phyloP scores from a whole-genome alignment of 1,284 basidiomycete species.

The Austroboletus olivaceoglutinosus region DNA sequence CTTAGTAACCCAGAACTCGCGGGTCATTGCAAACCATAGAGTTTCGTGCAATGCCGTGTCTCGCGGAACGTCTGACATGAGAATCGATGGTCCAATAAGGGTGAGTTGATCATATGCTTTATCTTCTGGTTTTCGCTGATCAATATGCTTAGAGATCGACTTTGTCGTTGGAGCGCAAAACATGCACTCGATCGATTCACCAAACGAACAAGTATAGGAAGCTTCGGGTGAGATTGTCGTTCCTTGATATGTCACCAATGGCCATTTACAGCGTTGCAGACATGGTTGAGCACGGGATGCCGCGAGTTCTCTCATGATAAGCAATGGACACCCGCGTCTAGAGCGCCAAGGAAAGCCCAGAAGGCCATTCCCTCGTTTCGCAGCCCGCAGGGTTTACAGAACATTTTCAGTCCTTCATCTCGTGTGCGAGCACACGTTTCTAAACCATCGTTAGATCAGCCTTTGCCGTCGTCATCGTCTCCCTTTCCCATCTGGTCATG shows the following conservation, averaged over 20 bases:
- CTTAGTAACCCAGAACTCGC: neutral
- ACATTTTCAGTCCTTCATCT: slow-evolving; percentile 2
- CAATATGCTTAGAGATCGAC: slow-evolving; percentile 5
- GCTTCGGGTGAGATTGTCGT: slow-evolving; percentile 8
- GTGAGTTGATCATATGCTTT: neutral
- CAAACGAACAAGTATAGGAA: slow-evolving; percentile 4
- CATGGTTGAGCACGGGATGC: neutral
- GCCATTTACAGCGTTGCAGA: slow-evolving; percentile 8
- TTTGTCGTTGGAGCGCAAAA: neutral
- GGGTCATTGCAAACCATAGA: neutral
- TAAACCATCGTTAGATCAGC: neutral
- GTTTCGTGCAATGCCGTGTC: neutral
- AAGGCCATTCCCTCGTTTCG: neutral
- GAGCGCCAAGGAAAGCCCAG: neutral
- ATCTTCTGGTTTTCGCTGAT: slow-evolving; percentile 3
- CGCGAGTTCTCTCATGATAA: neutral
- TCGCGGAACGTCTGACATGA: neutral
- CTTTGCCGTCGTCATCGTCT: neutral
- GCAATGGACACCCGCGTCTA: neutral
- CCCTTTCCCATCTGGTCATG: slow-evolving; percentile 16
- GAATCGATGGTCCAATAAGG: neutral
- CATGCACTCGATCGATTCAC: neutral
- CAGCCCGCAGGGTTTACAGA: slow-evolving; percentile 5
- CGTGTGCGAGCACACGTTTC: neutral
- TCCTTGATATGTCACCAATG: neutral